Evolutionary conservation across 441 rosid species (phyloP).

Genomic region (Pelargonium australe): DNA sequence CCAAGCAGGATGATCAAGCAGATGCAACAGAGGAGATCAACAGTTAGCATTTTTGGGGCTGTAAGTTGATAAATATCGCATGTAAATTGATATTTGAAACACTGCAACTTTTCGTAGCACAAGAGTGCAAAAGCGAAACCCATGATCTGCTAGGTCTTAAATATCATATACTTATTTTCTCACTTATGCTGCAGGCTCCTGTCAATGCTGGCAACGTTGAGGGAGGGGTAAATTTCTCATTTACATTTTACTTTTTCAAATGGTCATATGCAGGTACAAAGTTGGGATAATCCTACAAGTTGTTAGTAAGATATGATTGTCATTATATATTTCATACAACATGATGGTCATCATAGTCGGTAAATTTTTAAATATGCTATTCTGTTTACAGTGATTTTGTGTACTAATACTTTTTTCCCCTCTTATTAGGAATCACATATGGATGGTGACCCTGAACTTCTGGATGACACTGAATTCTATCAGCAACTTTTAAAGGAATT

Average conservation of each 20-base stretch:
- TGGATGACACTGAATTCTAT: conserved; percentile 81
- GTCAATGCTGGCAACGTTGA: conserved; percentile 25
- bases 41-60: conserved; percentile 53
- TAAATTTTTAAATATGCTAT: background rate
- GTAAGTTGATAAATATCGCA: conserved; percentile 41
- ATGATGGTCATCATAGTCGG: background rate
- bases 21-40: conserved; percentile 75
- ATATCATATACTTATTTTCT: conserved; percentile 21
- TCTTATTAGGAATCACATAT: conserved; percentile 41
- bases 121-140: background rate
- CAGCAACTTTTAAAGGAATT: conserved; percentile 79
- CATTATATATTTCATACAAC: background rate
- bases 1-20: conserved; percentile 93
- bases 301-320: background rate
- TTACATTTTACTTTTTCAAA: background rate
- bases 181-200: conserved; percentile 29
- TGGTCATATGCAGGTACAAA: background rate
- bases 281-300: background rate
- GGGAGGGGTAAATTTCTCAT: conserved; percentile 40
- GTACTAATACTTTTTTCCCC: background rate
- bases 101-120: background rate
- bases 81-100: background rate
- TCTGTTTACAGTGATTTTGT: too few species aligned
- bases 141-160: background rate
- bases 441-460: conserved; percentile 81